These are phyloP conservation scores for Ajuga reptans DNA, from an alignment of 305 asterid species.

Conservation along the genomic window DNA sequence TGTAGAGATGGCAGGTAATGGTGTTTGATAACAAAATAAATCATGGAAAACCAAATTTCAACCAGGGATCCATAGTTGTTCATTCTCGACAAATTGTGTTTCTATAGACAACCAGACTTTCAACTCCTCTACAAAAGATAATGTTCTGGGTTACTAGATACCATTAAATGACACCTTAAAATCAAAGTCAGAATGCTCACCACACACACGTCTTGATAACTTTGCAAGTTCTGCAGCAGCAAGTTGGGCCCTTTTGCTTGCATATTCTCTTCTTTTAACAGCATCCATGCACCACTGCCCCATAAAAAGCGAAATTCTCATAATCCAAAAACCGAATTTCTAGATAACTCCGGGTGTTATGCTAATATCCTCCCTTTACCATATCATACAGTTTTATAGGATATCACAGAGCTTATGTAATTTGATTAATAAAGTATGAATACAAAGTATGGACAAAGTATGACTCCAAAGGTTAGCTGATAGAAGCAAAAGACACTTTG, in stretches of 20 bases:
- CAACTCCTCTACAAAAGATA: conserved; percentile 7
- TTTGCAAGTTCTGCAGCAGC: conserved; percentile 98
- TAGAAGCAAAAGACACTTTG: too few relatives aligned
- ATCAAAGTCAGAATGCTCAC: conserved; percentile 41
- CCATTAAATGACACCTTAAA: not conserved
- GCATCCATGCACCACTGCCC: conserved; percentile 76
- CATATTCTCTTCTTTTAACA: conserved; percentile 80
- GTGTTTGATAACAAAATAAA: conserved; percentile 5
- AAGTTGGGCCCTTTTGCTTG: conserved; percentile 92
- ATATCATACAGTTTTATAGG: not conserved
- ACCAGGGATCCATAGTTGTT: conserved; percentile 8
- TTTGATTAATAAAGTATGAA: too few relatives aligned
- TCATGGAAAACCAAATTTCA: not conserved
- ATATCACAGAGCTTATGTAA: conserved; percentile 1
- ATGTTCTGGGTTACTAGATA: not conserved
- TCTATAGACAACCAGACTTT: not conserved
- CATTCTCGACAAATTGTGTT: not conserved
- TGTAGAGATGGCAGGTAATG: conserved; percentile 10
- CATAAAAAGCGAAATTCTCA: not conserved
- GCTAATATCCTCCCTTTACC: not conserved
- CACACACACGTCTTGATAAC: conserved; percentile 91
- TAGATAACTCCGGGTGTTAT: not conserved
- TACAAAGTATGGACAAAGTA: too few relatives aligned
- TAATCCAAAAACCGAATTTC: not conserved
- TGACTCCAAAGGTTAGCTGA: too few relatives aligned